Conservation (phyloP, 345 rosid genomes). For the Salix viminalis region DNA sequence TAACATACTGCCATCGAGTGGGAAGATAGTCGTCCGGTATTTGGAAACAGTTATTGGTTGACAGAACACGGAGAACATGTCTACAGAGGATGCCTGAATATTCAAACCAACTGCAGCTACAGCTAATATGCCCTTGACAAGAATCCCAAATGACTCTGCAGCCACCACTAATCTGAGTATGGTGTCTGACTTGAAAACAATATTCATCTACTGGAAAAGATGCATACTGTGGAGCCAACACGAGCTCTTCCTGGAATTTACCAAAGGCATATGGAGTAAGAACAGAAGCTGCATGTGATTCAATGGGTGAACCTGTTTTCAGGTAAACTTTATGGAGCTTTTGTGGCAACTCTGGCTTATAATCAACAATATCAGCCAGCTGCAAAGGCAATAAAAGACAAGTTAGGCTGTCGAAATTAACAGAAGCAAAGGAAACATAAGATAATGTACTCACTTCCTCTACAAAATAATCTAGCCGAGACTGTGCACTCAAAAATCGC, state of each 20-base stretch:
- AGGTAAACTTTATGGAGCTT: constrained; percentile 38
- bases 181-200: constrained; percentile 52
- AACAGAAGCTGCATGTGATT: constrained; percentile 51
- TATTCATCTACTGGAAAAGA: constrained; percentile 45
- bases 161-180: constrained; percentile 40
- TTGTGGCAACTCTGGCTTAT: constrained; percentile 32
- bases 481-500: constrained; percentile 25
- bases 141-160: constrained; percentile 52
- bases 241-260: constrained; percentile 58
- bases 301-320: constrained; percentile 61
- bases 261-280: constrained; percentile 54
- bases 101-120: constrained; percentile 52
- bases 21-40: constrained; percentile 52
- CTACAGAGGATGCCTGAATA: constrained; percentile 60
- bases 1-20: constrained; percentile 31
- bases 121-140: constrained; percentile 46
- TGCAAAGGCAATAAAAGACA: constrained; percentile 14
- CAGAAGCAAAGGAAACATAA: neutral
- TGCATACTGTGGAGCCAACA: constrained; percentile 59
- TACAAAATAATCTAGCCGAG: constrained; percentile 39
- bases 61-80: constrained; percentile 53
- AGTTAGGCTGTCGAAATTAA: neutral
- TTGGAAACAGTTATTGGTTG: constrained; percentile 55
- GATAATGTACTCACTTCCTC: constrained; percentile 30
- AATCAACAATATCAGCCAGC: constrained; percentile 44